Evolutionary conservation across 2,329 filamentous ascomycete species (phyloP).

Genomic region (Aureobasidium vineae): DNA sequence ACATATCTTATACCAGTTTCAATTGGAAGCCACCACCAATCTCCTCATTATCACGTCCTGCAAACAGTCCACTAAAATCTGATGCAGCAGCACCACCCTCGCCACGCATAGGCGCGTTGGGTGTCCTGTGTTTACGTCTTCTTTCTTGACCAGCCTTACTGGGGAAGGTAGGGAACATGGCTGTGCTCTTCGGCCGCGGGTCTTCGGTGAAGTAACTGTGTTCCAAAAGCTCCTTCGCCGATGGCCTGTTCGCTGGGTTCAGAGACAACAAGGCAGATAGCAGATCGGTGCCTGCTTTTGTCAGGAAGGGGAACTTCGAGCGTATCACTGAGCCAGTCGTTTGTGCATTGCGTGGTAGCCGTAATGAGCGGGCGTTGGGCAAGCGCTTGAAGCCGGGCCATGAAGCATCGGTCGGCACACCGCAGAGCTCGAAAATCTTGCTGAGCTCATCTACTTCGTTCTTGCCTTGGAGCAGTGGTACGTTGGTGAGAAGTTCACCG

Average conservation of each 20-base stretch:
- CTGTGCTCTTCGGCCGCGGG: constrained; percentile 82
- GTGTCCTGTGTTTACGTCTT: constrained; percentile 67
- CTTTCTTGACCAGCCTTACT: constrained; percentile 92
- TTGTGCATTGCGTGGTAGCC: constrained; percentile 50
- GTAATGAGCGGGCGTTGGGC: constrained; percentile 79
- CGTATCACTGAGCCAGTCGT: constrained; percentile 62
- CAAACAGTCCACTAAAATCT: constrained; percentile 53
- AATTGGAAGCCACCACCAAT: constrained; percentile 49
- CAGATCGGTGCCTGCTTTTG: constrained; percentile 67
- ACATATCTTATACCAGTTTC: constrained; percentile 34
- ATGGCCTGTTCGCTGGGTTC: constrained; percentile 69
- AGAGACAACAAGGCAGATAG: constrained; percentile 69
- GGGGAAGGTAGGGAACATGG: constrained; percentile 95
- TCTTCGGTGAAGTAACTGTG: constrained; percentile 88
- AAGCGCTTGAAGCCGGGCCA: constrained; percentile 88
- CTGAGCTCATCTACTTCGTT: constrained; percentile 91
- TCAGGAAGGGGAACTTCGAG: constrained; percentile 77
- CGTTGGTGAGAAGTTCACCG: constrained; percentile 79
- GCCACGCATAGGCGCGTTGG: constrained; percentile 78
- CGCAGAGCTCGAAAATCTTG: constrained; percentile 85
- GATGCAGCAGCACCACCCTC: constrained; percentile 56
- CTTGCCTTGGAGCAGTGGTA: constrained; percentile 79
- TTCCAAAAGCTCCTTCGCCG: constrained; percentile 68
- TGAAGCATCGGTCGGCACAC: constrained; percentile 73
- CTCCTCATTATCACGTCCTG: constrained; percentile 49